Evolutionary conservation across 1,284 basidiomycete genomes (phyloP), one percentile per base, ranked within the genome.

Genomic region (Austroboletus novae-zelandiae): DNA sequence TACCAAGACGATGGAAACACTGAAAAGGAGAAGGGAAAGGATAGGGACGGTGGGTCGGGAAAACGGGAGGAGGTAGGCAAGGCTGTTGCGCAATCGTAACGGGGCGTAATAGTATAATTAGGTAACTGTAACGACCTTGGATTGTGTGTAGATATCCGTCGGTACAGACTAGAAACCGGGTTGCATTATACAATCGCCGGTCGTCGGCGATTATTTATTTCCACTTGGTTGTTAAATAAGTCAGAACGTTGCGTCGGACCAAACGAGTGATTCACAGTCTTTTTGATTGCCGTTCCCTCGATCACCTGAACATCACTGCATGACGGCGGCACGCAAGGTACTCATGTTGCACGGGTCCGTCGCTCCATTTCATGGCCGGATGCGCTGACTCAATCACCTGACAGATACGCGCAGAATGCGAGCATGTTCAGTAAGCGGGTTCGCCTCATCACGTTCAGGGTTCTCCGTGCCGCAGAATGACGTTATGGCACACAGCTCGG

Each of bases 391-490:
- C 44, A 17, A n/a, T 8, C 14, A 14, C 25, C 25, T 9, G 59
- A 58, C 55, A 93, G 92, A 18, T 91, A 89, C 65, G 83, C 89
- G 6, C 92, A 94, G 67, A 94, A 89, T 60, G 87, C 83, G 5
- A 73, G 61, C 45, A 86, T 92, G 57, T 89, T 93, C 69, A 85
- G 78, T 63, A 93, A 90, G 72, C 79, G 89, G 67, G 91, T 89
- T 52, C 60, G 80, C 68, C 8, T 29, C 36, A 18, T 40, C 34
- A 14, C 39, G 2, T 46, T 31, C 10, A 20, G 30, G 23, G 29
- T 45, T 47, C 31, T 31, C 15, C 42, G 20, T 55, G 37, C 48
- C 37, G 40, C 46, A 40, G n/a, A 36, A 9, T 60, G 18, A 11
- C 18, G 20, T 20, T 39, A 18, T 20, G 9, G 14, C 25, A 60